Evolutionary conservation across 208 protist species (phyloP).

Genomic region (Naegleria lovaniensis): DNA sequence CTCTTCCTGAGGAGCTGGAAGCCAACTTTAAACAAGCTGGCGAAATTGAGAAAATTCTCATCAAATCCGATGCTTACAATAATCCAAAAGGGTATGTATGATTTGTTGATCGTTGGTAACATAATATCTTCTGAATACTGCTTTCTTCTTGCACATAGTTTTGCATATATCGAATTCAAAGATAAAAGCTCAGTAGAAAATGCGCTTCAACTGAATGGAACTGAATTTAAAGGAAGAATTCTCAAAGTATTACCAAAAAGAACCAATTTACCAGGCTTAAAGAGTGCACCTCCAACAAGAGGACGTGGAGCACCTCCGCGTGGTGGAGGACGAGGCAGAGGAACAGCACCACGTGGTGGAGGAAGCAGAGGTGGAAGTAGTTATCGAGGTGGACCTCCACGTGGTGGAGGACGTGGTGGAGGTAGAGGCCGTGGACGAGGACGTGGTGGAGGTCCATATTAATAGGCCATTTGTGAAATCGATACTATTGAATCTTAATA

Average conservation of each 20-base stretch:
- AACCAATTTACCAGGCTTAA: conserved; percentile 27
- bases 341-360: background rate
- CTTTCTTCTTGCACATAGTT: conserved; percentile 29
- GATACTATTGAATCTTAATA: too few species aligned
- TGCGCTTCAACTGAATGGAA: conserved; percentile 48
- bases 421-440: background rate
- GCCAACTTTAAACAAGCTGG: conserved; percentile 78
- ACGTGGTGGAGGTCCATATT: background rate
- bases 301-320: background rate
- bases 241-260: conserved; percentile 36
- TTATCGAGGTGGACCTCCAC: background rate
- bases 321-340: background rate
- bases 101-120: background rate
- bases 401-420: background rate
- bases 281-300: background rate
- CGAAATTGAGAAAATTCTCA: conserved; percentile 73
- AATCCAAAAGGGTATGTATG: conserved; percentile 66
- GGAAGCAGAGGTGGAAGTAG: background rate
- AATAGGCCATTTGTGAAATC: too few species aligned
- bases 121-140: too few species aligned
- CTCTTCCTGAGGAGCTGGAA: conserved; percentile 77
- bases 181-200: conserved; percentile 63
- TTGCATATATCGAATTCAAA: conserved; percentile 82
- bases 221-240: conserved; percentile 31
- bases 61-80: conserved; percentile 73